Base-by-base conservation (phyloP, 306 rosid species). In the Crotalaria pallida region DNA sequence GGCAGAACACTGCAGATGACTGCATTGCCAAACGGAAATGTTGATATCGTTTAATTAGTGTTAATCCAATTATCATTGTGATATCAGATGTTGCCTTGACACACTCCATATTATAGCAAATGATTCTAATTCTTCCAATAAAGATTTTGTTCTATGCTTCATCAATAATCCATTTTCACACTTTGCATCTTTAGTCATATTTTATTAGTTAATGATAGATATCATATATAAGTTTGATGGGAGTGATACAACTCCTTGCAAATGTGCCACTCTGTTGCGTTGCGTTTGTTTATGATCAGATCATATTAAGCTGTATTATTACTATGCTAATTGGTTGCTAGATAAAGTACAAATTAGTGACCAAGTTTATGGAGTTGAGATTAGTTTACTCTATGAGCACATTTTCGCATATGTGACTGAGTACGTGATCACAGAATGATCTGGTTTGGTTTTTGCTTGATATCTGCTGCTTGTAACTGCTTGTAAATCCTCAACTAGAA, bases 1-100 rank as follows among this genome's bases (percentile, higher is more conserved):
- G 89, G 86, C 65, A 88, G 97, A 83, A 81, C 92, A 63, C 68
- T 88, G 87, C 98, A 85, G 82, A 90, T 88, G 94, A 88, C 79
- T 78, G 50, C 92, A 9, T 77, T 87, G 72, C 97, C 97, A 38
- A 77, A 80, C 18, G 85, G 81, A 67, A 86, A 83, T 80, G 87
- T 81, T 63, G 98, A 94, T 74, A 61, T 94, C 51, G 96, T 88
- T 38, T 88, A 74, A 78, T 75, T 88, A 76, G 78, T 77, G 52
- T 74, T 65, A 10, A 55, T 29, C 50, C 31, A 64, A 62, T 75
- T 58, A 57, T 76, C 59, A 9, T 21, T 60, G 72, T 72, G 34
- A 52, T 60, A 18, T 40, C 55, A 16, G 67, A 76, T 73, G 84
- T 71, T 64, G 58, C 76, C 64, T 79, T 73, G 71, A 51, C 69